Conservation (phyloP, 164 flowering plant species). For the Nelumbo lutea region DNA sequence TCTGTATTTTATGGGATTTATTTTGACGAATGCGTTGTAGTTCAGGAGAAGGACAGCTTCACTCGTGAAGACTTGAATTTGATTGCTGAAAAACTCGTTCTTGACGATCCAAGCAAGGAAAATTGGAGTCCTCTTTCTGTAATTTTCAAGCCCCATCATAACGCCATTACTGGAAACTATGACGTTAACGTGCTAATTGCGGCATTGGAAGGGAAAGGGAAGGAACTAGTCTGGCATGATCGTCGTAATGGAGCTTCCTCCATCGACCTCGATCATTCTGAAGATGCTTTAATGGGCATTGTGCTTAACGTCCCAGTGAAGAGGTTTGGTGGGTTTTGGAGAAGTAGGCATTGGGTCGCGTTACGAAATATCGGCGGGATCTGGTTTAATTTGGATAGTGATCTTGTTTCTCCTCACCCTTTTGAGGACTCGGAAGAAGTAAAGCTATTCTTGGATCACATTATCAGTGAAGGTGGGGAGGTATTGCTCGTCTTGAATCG, state of each 20-base stretch:
- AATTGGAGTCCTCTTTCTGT: conserved; percentile 57
- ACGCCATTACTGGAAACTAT: conserved; percentile 79
- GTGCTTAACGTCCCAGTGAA: conserved; percentile 68
- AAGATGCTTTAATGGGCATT: conserved; percentile 62
- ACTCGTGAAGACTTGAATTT: conserved; percentile 54
- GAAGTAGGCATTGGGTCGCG: conserved; percentile 78
- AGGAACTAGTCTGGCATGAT: conserved; percentile 87
- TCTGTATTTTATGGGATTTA: not conserved
- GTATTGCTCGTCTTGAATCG: conserved; percentile 61
- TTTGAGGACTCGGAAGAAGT: conserved; percentile 51
- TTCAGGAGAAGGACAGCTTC: conserved; percentile 66
- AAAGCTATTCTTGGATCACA: conserved; percentile 50
- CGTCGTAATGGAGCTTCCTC: conserved; percentile 60
- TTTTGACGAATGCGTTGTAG: conserved; percentile 13
- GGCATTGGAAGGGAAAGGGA: conserved; percentile 73
- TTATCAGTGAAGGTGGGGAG: conserved; percentile 54
- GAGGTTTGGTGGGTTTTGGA: conserved; percentile 75
- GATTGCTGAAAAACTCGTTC: conserved; percentile 51
- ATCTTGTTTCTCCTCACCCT: conserved; percentile 46
- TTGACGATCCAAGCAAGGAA: conserved; percentile 45
- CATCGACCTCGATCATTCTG: conserved; percentile 47
- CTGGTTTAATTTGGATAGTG: conserved; percentile 98
- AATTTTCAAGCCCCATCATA: conserved; percentile 82
- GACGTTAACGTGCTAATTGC: conserved; percentile 85
- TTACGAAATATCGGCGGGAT: conserved; percentile 56